Evolutionary conservation across 1,139 yeast species (phyloP), one percentile per base, ranked within the genome.

Genomic region (Yamadazyma triangularis): DNA sequence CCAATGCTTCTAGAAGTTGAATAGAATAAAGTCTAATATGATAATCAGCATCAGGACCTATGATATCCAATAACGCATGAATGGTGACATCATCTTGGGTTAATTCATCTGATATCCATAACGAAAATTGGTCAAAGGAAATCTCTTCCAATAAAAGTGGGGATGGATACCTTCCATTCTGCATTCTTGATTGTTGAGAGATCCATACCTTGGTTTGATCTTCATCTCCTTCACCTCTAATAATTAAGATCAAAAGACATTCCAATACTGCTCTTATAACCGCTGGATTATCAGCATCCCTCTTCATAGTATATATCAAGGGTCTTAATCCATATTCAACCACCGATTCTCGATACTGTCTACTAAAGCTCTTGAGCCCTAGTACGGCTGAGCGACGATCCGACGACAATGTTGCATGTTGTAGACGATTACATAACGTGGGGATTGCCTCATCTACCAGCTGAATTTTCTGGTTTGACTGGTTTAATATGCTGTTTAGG

Each of bases 51-150:
- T 63, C 64, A 21, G 71, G 69, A 30, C 74, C 68, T 26, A 69
- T 51, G 4, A 84, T 63, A 13, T 74, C 73, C 18, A 87, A 60
- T 29, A 88, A 57, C 4, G 75, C 57, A 15, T 71, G 66, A 26
- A 91, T 65, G 18, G 77, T 70, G 19, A 76, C 80, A 13, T 55
- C 69, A 21, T 72, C 73, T 50, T 86, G 93, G 2, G 91, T 84
- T 46, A 93, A 67, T 44, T 88, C 97, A 57, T 93, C 98, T 0
- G 97, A 88, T 25, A 93, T 83, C 96, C 96, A 89, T 39, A 88
- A 61, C 0, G 96, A 85, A 44, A 93, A 85, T 48, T 87, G 95
- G 50, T 91, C 96, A 11, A 77, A 73, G 8, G 70, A 55, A 26
- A 74, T 73, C 25, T 73, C 72, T 26, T 73, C 75, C 58, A 79